Evolutionary conservation across 805 yeast species (phyloP), one percentile per base, ranked within the genome.

Genomic region (Candida silvatica): DNA sequence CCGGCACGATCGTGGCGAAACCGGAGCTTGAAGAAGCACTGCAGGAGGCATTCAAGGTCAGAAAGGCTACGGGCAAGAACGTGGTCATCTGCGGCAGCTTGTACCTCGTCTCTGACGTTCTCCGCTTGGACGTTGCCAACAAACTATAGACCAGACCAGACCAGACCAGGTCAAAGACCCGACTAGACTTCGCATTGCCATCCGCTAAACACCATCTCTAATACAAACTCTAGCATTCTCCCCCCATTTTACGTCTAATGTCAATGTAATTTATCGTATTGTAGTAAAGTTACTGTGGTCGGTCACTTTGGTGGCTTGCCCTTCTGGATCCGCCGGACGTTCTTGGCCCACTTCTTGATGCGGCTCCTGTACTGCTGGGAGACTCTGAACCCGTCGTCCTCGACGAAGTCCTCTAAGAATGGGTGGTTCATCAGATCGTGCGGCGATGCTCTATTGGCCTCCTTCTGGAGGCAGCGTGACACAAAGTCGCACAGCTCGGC

Each of bases 391-490:
- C 62, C 67, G 5, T 68, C 67, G 8, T 38, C 37, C 6, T 47
- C 49, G 6, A 46, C 26, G 33, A 58, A 54, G 31, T 49, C 59
- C 1, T 34, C 12, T 29, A 60, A 43, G 23, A 58, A 57, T 6
- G 53, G 51, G 39, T 60, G 64, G 20, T 56, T 54, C 37, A 82
- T 59, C 18, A 92, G 58, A 30, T 82, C 86, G 44, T 72, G 70
- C 0, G 95, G 94, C 0, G 80, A 75, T 17, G 82, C 76, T 39
- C 98, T 66, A 35, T 66, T 70, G 30, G 77, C 84, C 42, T 81
- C 87, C 51, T 80, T 84, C 29, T 73, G 66, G 48, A 87, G 64
- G 48, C 97, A 88, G 27, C 69, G 59, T 42, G 77, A 79, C 14
- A 90, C 80, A 52, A 88, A 85, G 33, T 67, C 66, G 43, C 84